These are phyloP conservation scores for Plenodomus lindquistii DNA, from an alignment of 2,329 filamentous ascomycete species.

Conservation along the genomic window DNA sequence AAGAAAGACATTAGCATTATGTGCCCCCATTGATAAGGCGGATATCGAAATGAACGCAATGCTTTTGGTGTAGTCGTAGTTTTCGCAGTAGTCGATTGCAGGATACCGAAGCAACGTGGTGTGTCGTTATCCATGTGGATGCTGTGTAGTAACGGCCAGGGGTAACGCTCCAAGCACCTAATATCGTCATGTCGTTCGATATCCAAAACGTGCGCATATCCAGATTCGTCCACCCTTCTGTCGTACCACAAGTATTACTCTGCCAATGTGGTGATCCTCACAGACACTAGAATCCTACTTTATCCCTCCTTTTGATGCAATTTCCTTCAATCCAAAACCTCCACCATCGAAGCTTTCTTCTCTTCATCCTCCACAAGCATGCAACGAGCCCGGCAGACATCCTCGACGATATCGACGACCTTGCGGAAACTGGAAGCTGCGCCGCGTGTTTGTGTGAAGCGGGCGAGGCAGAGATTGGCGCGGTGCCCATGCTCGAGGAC, in stretches of 20 bases:
- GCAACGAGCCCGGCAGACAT: constrained; percentile 66
- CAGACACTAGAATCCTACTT: constrained; percentile 1
- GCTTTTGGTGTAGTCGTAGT: background rate
- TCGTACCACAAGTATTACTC: background rate
- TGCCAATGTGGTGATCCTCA: background rate
- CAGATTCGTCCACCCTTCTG: background rate
- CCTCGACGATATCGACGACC: constrained; percentile 76
- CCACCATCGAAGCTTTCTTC: constrained; percentile 50
- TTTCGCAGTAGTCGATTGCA: background rate
- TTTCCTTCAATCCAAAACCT: constrained; percentile 38
- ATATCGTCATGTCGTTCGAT: constrained; percentile 3
- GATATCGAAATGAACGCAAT: background rate
- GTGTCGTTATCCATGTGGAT: background rate
- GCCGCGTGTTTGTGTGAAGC: constrained; percentile 88
- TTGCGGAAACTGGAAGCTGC: constrained; percentile 86
- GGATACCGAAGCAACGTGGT: background rate
- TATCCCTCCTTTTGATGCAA: background rate
- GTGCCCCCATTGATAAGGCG: background rate
- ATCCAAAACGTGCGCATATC: constrained; percentile 2
- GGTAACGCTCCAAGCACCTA: constrained; percentile 7
- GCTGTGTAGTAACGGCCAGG: background rate
- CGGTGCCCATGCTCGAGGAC: constrained; percentile 83
- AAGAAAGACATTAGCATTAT: background rate
- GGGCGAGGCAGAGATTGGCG: constrained; percentile 75
- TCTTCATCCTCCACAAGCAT: constrained; percentile 66